Evolutionary conservation across 2,329 filamentous ascomycete genomes (phyloP).

Genomic region (Aureobasidium sp.): DNA sequence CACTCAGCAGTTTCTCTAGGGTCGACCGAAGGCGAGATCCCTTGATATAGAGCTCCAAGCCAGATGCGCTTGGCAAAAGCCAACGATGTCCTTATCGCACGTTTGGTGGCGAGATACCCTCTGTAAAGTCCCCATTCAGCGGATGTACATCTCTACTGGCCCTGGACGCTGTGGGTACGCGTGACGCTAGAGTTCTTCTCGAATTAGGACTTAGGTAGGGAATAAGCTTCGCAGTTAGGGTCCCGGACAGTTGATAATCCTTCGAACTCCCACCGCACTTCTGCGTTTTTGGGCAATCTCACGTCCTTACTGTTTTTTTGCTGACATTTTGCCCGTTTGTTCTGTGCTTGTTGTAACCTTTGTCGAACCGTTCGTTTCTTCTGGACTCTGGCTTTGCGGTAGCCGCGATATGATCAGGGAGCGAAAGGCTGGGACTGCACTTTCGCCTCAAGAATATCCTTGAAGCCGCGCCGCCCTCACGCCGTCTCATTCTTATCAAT

Average conservation of each 20-base stretch:
- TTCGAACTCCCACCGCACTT: neutral
- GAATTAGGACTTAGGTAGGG: conserved; percentile 5
- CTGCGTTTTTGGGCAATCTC: neutral
- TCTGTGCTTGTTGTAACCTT: neutral
- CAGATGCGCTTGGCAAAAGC: neutral
- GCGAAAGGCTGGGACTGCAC: neutral
- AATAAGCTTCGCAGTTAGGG: neutral
- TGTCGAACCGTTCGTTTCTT: neutral
- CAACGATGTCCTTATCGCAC: neutral
- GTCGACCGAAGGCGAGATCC: neutral
- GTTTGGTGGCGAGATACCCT: neutral
- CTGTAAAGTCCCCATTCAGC: neutral
- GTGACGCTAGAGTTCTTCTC: conserved; percentile 10
- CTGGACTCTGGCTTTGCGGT: neutral
- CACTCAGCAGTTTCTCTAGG: too few relatives aligned
- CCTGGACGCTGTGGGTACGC: neutral
- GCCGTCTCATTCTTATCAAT: neutral
- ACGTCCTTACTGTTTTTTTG: neutral
- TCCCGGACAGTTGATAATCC: conserved; percentile 7
- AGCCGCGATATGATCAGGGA: neutral
- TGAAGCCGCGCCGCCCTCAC: neutral
- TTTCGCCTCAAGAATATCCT: conserved; percentile 11
- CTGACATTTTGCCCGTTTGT: neutral
- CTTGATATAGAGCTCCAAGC: neutral
- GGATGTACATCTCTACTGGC: neutral